Evolutionary conservation across 192 early-diverging fungal species (phyloP), one percentile per base, ranked within the genome.

Genomic region (Backusella liffmaniae): DNA sequence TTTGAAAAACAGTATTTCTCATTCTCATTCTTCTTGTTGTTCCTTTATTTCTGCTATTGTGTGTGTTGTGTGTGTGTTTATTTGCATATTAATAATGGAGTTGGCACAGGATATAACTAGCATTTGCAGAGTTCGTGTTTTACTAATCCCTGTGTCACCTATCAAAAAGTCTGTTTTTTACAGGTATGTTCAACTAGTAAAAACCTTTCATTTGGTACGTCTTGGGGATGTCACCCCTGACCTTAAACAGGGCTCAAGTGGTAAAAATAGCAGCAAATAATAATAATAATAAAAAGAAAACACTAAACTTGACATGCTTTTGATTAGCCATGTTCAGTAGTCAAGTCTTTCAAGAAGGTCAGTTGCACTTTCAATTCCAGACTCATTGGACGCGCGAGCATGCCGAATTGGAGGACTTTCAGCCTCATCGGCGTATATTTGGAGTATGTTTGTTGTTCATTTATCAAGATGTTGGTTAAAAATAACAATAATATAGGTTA

Each of bases 321-420:
- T 68, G 51, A 29, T 29, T 73, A 90, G 87, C 88, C 21, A 86
- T 87, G 77, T 89, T 90, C 56, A 88, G 86, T 56, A 83, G 86
- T 70, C 86, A 86, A 51, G 79, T 84, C 7, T 88, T 87, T 29
- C 86, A 87, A 73, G 91, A 93, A 56, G 93, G 92, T 3, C 86
- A 89, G 68, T 73, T 94, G 13, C 86, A 91, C 73, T 92, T 93
- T 70, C 88, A 94, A 42, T 92, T 93, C 74, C 83, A 88, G 26
- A 93, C 91, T 18, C 83, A 83, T 5, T 92, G 92, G 76, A 88
- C 86, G 34, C 72, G 81, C 46, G 94, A 94, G 35, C 91, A 92
- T 67, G 82, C 85, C n/a, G 87, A 89, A 39, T 80, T 93, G 53
- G 92, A 94, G 75, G 93, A 95, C 71, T 89, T 94, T 75, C 91